Evolutionary conservation across 2,329 filamentous ascomycete genomes (phyloP).

Genomic region (Cadophora sp.): DNA sequence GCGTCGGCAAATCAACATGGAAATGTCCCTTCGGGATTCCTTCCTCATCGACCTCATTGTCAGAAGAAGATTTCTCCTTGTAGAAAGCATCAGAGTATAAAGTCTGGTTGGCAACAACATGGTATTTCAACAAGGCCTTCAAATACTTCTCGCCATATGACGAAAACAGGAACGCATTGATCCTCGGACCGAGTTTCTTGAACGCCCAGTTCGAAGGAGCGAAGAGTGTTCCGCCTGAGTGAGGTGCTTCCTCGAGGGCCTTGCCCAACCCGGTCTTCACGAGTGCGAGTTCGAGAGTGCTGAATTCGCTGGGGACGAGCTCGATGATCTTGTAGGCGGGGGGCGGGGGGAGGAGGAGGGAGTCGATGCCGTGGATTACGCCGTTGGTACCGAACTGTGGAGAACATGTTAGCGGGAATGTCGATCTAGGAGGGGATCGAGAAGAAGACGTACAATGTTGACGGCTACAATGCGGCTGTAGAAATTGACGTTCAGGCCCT

Average conservation of each 20-base stretch:
- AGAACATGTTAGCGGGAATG: neutral
- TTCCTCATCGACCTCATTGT: constrained; percentile 37
- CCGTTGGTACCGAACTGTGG: constrained; percentile 75
- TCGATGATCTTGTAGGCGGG: constrained; percentile 67
- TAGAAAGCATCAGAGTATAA: constrained; percentile 88
- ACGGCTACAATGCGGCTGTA: constrained; percentile 72
- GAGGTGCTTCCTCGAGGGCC: constrained; percentile 59
- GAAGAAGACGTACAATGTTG: constrained; percentile 65
- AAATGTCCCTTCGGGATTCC: constrained; percentile 48
- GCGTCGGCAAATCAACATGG: constrained; percentile 75
- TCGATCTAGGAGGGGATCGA: neutral
- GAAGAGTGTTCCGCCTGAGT: constrained; percentile 76
- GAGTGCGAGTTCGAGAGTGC: constrained; percentile 77
- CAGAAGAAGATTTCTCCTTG: constrained; percentile 48
- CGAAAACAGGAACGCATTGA: constrained; percentile 87
- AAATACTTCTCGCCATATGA: constrained; percentile 79
- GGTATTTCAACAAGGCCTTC: constrained; percentile 78
- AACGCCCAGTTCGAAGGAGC: constrained; percentile 86
- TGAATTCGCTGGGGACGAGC: constrained; percentile 73
- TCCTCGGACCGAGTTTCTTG: constrained; percentile 69
- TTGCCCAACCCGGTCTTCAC: constrained; percentile 75
- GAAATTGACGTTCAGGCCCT: constrained; percentile 77
- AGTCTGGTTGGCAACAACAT: constrained; percentile 75
- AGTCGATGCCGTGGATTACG: constrained; percentile 78
- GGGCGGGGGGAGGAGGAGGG: constrained; percentile 78